Evolutionary conservation across 2,329 filamentous ascomycete species (phyloP).

Genomic region (Hypocrella siamensis): DNA sequence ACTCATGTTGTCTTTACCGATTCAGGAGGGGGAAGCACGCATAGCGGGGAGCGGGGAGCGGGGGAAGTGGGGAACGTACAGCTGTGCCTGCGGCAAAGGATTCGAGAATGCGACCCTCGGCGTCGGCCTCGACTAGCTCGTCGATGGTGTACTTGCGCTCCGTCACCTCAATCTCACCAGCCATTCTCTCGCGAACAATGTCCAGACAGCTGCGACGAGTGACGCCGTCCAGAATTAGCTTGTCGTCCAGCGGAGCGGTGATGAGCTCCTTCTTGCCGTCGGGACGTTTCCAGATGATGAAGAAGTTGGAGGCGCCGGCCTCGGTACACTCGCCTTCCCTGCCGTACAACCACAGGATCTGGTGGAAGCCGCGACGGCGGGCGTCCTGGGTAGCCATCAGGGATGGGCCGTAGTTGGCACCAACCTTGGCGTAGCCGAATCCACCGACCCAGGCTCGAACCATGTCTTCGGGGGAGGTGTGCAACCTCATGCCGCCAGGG

Average conservation of each 20-base stretch:
- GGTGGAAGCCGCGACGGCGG: conserved; percentile 57
- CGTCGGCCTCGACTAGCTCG: conserved; percentile 56
- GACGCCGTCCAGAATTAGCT: conserved; percentile 75
- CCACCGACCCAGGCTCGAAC: conserved; percentile 87
- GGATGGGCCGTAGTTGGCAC: conserved; percentile 82
- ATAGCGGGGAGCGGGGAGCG: not conserved
- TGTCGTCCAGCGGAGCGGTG: conserved; percentile 69
- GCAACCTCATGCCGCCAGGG: conserved; percentile 49
- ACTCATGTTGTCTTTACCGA: too few species aligned
- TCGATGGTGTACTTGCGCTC: conserved; percentile 73
- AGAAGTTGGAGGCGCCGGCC: conserved; percentile 86
- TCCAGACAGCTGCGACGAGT: conserved; percentile 71
- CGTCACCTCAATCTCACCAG: conserved; percentile 49
- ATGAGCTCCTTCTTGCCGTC: conserved; percentile 47
- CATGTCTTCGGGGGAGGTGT: conserved; percentile 68
- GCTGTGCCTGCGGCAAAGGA: conserved; percentile 80
- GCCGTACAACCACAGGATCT: conserved; percentile 90
- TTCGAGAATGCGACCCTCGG: conserved; percentile 67
- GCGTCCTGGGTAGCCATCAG: conserved; percentile 68
- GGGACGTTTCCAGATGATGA: conserved; percentile 55
- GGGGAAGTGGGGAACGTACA: conserved; percentile 28
- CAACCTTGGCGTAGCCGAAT: conserved; percentile 83
- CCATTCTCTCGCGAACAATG: conserved; percentile 48
- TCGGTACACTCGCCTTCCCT: conserved; percentile 67
- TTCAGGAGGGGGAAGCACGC: too few species aligned